Conservation (phyloP, 2,329 filamentous ascomycete species). For the Trichoderma lentiforme region DNA sequence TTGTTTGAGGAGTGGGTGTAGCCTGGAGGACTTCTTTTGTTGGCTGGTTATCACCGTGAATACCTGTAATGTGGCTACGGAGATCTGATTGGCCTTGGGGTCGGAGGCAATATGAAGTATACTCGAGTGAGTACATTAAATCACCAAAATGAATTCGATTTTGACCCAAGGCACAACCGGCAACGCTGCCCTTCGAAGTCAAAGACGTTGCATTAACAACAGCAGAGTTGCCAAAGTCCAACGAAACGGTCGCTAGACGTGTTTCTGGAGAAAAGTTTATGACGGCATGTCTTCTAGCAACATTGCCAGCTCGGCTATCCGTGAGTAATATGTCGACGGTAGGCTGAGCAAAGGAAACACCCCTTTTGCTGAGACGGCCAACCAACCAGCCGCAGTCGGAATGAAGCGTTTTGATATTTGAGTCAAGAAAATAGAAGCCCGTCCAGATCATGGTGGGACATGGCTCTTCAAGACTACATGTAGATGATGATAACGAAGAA, state of each 20-base stretch:
- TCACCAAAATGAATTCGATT: background rate
- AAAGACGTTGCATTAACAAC: background rate
- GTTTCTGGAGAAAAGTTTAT: background rate
- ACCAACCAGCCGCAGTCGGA: background rate
- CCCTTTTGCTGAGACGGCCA: background rate
- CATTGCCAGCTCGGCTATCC: background rate
- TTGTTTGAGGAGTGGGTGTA: background rate
- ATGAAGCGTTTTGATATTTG: background rate
- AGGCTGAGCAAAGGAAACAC: background rate
- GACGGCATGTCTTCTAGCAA: background rate
- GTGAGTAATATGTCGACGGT: background rate
- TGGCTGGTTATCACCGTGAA: background rate
- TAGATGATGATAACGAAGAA: background rate
- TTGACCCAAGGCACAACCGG: background rate
- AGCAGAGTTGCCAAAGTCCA: background rate
- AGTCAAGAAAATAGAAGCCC: background rate
- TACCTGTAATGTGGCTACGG: background rate
- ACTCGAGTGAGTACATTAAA: background rate
- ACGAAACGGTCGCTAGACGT: background rate
- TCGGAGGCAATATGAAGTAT: background rate
- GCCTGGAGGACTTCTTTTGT: background rate
- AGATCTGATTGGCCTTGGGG: background rate
- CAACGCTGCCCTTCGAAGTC: background rate
- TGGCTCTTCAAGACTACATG: background rate
- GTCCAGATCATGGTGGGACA: background rate